A percentile compares a stretch with the other conserved stretches of the same genome.
Evolutionary conservation across 2,329 filamentous ascomycete genomes (phyloP).

Genomic region (Verticillium tricorpus): DNA sequence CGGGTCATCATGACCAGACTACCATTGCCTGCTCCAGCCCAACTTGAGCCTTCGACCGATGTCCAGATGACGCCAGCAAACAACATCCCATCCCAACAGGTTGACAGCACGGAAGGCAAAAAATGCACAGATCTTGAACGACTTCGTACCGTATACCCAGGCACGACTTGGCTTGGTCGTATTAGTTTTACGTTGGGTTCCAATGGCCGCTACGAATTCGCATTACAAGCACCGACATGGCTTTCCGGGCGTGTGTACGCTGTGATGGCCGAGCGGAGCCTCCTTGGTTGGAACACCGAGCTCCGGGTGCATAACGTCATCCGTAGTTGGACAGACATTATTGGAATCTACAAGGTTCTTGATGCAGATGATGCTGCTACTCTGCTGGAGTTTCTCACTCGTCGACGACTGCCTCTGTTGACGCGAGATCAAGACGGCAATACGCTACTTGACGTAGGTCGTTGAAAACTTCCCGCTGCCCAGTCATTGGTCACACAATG

Average conservation of each 20-base stretch:
- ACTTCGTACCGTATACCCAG: neutral
- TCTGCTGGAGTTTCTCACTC: neutral
- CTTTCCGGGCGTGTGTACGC: neutral
- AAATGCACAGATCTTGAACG: neutral
- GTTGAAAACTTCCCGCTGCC: no score
- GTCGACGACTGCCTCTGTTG: neutral
- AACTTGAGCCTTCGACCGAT: neutral
- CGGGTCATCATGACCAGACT: neutral
- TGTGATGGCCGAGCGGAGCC: neutral
- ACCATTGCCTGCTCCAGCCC: neutral
- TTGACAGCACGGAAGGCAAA: neutral
- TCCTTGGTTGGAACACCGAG: neutral
- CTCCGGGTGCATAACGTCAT: neutral
- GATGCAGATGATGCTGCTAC: neutral
- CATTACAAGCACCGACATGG: neutral
- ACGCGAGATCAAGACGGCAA: neutral
- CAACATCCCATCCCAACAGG: neutral
- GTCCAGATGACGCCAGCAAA: neutral
- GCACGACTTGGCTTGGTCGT: neutral
- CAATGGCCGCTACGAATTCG: neutral
- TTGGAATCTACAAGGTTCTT: fast-evolving
- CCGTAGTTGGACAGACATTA: neutral
- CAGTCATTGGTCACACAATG: no score
- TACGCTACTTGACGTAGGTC: neutral
- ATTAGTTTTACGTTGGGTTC: neutral